Conservation (phyloP, 1,284 basidiomycete species). For the Heimioporus retisporus region DNA sequence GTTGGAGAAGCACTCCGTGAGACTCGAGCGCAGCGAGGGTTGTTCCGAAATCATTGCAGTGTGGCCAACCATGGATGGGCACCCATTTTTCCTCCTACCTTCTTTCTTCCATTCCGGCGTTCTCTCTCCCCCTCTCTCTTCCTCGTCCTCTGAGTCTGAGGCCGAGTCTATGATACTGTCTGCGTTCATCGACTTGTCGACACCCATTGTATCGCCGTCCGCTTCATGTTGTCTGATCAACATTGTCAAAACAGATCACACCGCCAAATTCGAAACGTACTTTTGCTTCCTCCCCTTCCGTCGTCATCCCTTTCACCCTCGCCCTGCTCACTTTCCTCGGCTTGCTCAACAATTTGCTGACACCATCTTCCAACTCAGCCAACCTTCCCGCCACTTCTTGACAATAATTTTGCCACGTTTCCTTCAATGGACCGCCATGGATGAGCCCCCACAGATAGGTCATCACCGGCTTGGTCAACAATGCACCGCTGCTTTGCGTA, state of each 20-base stretch:
- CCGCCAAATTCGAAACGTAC: slow-evolving; percentile 18
- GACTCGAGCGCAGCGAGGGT: slow-evolving; percentile 72
- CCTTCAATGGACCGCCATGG: slow-evolving; percentile 87
- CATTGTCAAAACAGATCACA: slow-evolving; percentile 12
- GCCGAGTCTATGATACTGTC: slow-evolving; percentile 39
- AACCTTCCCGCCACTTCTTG: slow-evolving; percentile 73
- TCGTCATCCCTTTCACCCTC: slow-evolving; percentile 48
- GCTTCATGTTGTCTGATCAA: slow-evolving; percentile 35
- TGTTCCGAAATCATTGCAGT: slow-evolving; percentile 74
- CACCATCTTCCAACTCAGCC: slow-evolving; percentile 61
- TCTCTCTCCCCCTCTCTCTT: slow-evolving; percentile 40
- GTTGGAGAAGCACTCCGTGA: slow-evolving; percentile 75
- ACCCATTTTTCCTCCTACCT: slow-evolving; percentile 62
- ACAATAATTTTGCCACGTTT: slow-evolving; percentile 84
- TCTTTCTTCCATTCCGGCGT: slow-evolving; percentile 42
- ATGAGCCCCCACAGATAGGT: slow-evolving; percentile 94
- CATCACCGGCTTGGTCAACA: slow-evolving; percentile 82
- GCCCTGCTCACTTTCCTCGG: slow-evolving; percentile 49
- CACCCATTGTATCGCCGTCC: slow-evolving; percentile 63
- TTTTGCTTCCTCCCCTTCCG: slow-evolving; percentile 37
- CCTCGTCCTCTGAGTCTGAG: too few species aligned
- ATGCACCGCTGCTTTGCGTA: slow-evolving; percentile 89
- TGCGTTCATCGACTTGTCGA: slow-evolving; percentile 53
- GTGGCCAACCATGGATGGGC: slow-evolving; percentile 78
- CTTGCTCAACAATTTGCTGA: slow-evolving; percentile 66